Evolutionary conservation across 768 basidiomycete genomes (phyloP), one percentile per base, ranked within the genome.

Genomic region (Kwoniella heveanensis): DNA sequence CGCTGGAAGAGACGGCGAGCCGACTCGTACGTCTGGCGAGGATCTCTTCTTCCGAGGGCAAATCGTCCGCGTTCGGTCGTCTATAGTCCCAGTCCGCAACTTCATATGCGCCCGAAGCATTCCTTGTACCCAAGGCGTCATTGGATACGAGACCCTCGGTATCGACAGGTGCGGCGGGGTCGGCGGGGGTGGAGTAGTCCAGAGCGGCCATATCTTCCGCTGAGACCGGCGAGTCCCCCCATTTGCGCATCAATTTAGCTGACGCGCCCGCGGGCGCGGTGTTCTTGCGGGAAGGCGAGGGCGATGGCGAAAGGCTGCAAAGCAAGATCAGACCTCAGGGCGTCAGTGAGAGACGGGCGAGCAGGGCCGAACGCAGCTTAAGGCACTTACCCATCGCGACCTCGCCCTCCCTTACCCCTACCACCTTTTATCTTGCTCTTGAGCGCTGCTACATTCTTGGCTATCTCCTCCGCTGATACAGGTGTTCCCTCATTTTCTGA

Each of bases 121-220:
- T 89, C 48, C 90, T 83, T 44, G 84, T 88, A 6, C 95, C 93
- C 67, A 94, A 79, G 2, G 92, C 80, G 6, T 69, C 72, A 21
- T 69, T 66, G 25, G 73, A 78, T 1, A 83, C 74, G 29, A 83
- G 72, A 4, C 67, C 68, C 10, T 74, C 74, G 9, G 74, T 60
- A 57, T 79, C 78, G 24, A 76, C 70, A 8, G 67, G 51, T 88
- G 83, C 83, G 53, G 86, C 82, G 37, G 90, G 71, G 7, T 78
- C 70, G 56, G 83, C 83, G 0, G 81, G 71, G 37, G 79, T 72
- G 4, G 77, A 76, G 63, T 90, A 98, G 80, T 99, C 93, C 57
- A 97, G 85, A 46, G 90, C 88, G 5, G 89, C 91, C 91, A 98
- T 95, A 68, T 98, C 96, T 17, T 85, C 84, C 68, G 91, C 90